A percentile compares a stretch with the other conserved stretches of the same genome.
These are phyloP conservation scores for Tulasnella sp. DNA, from an alignment of 768 basidiomycete species.

Conservation along the genomic window DNA sequence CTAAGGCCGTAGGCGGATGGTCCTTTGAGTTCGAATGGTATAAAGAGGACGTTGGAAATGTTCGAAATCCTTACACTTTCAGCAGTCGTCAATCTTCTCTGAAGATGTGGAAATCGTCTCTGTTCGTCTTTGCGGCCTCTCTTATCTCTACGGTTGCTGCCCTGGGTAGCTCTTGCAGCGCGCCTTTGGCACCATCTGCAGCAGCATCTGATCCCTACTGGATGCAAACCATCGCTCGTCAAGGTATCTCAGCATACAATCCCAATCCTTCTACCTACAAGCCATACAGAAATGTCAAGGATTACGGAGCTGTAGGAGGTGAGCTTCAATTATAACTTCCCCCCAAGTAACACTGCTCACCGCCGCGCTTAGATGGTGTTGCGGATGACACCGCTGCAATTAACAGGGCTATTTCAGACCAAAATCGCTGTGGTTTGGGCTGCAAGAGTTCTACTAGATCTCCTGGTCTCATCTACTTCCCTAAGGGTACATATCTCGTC, in stretches of 20 bases:
- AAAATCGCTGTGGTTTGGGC: constrained; percentile 14
- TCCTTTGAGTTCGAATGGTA: too few species aligned
- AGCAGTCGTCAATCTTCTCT: background rate
- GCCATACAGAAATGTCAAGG: constrained; percentile 16
- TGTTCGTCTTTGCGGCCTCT: constrained; percentile 1
- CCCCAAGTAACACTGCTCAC: background rate
- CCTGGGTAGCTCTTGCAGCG: constrained; percentile 3
- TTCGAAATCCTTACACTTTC: background rate
- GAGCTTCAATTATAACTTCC: background rate
- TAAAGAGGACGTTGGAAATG: too few species aligned
- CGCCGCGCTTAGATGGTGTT: constrained; percentile 12
- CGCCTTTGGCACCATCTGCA: constrained; percentile 9
- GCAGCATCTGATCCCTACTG: constrained; percentile 13
- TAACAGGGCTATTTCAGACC: constrained; percentile 16
- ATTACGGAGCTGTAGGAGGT: constrained; percentile 15
- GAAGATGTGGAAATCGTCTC: constrained; percentile 9
- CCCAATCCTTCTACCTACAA: constrained; percentile 14
- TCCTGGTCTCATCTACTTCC: constrained; percentile 19
- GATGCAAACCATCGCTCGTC: constrained; percentile 15
- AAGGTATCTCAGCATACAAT: constrained; percentile 12
- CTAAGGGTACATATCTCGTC: constrained; percentile 16
- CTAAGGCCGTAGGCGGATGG: too few species aligned
- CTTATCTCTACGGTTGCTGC: background rate
- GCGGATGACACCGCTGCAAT: constrained; percentile 19
- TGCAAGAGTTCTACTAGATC: constrained; percentile 12